Evolutionary conservation across 768 basidiomycete genomes (phyloP), one percentile per base, ranked within the genome.

Genomic region (Myochromella boudieri): DNA sequence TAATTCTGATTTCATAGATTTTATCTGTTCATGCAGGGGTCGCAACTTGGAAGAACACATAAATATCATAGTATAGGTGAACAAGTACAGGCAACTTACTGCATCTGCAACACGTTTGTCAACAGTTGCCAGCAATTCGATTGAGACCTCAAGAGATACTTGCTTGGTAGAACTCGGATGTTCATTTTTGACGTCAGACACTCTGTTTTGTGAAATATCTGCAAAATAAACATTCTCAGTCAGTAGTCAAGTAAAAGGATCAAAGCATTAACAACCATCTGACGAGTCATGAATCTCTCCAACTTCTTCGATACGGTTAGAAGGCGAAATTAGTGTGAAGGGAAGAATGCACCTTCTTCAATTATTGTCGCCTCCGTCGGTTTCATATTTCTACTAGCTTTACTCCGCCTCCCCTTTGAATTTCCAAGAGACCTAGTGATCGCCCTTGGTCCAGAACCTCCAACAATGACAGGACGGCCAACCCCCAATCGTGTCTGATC

Each of bases 401-500:
- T 86, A 26, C 68, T 64, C 52, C 77, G 74, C 59, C 69, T 79
- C 46, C 68, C 70, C 55, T 68, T 77, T 3, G 76, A 68, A n/a
- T 74, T 44, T 56, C 72, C 80, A 25, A 72, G 55, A 0, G 85
- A 77, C 60, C 77, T 84, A 6, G 86, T 87, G 20, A 85, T 66
- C 31, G 74, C 66, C 44, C 88, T 78, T 18, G 87, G 75, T 14
- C 87, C 87, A 14, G 68, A 65, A 20, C 87, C 87, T 21, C 86
- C 87, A 25, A 77, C 84, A 14, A 72, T 69, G 6, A 72, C 70
- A 7, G 88, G 88, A 54, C 83, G 74, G 2, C 88, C 88, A 11
- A 88, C 80, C 41, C 89, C 89, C 14, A 91, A 72, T 52, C 71
- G 72, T 32, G 74, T 77, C 62, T 88, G 88, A 3, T 87, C 85